Conservation (phyloP, 352 stramenopile species). For the Globisporangium paroecandrum region DNA sequence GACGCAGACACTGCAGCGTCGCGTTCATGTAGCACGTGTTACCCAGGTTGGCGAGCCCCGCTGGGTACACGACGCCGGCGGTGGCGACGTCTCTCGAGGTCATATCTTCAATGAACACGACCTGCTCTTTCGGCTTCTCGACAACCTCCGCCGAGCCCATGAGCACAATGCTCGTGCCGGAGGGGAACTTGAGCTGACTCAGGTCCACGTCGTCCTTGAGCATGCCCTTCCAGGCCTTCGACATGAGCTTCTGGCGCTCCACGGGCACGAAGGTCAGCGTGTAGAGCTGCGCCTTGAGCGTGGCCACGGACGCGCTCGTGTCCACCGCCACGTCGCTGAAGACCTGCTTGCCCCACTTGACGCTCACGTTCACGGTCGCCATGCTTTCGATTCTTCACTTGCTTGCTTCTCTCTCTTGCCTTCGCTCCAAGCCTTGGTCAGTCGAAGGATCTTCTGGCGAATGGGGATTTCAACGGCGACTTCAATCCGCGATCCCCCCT, state of each 20-base stretch:
- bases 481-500: slow-evolving; percentile 6
- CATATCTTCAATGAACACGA: slow-evolving; percentile 88
- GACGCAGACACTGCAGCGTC: slow-evolving; percentile 91
- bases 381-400: slow-evolving; percentile 12
- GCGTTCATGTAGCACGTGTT: slow-evolving; percentile 94
- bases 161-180: slow-evolving; percentile 83
- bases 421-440: not conserved
- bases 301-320: slow-evolving; percentile 55
- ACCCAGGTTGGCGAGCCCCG: slow-evolving; percentile 92
- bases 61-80: slow-evolving; percentile 84
- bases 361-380: slow-evolving; percentile 58
- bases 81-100: slow-evolving; percentile 75
- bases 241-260: slow-evolving; percentile 88
- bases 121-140: slow-evolving; percentile 72
- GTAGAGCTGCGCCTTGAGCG: slow-evolving; percentile 83
- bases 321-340: slow-evolving; percentile 68
- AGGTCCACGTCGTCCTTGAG: slow-evolving; percentile 84
- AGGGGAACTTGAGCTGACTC: slow-evolving; percentile 46
- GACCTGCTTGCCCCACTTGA: slow-evolving; percentile 89
- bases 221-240: slow-evolving; percentile 88
- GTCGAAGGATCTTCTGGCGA: not conserved
- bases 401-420: not conserved
- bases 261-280: slow-evolving; percentile 77
- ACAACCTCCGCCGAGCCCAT: slow-evolving; percentile 94
- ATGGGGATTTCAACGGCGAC: not conserved